Evolutionary conservation across 2,329 filamentous ascomycete genomes (phyloP).

Genomic region (Ascochyta pisi): DNA sequence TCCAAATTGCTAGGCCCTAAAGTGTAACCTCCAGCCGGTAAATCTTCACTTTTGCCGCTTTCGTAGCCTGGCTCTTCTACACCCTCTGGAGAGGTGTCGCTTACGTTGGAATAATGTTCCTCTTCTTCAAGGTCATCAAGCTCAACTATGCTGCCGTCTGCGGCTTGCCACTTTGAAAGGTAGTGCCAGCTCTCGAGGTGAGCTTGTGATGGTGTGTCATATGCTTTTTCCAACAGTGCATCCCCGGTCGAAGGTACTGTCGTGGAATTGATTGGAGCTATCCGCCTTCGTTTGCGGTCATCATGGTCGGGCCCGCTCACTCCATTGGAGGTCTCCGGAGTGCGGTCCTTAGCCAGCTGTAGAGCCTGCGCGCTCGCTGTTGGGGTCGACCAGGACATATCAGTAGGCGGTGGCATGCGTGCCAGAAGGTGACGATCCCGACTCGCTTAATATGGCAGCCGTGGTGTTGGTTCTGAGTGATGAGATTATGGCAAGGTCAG

Average conservation of each 20-base stretch:
- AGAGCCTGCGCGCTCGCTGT: neutral
- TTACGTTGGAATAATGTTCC: conserved; percentile 20
- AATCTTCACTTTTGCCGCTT: neutral
- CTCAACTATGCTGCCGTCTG: neutral
- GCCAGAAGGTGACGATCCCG: neutral
- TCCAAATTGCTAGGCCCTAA: conserved; percentile 16
- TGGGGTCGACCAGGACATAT: neutral
- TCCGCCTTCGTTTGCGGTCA: conserved; percentile 7
- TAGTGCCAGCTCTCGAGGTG: conserved; percentile 1
- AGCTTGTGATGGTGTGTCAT: neutral
- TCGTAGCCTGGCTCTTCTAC: conserved; percentile 4
- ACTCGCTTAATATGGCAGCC: neutral
- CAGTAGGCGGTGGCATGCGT: neutral
- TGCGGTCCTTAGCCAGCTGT: neutral
- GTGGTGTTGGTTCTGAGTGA: neutral
- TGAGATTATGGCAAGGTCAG: no score
- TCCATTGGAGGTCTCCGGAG: neutral
- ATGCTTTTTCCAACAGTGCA: neutral
- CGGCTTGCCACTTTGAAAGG: conserved; percentile 3
- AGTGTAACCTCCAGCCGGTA: neutral
- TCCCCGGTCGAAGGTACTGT: neutral
- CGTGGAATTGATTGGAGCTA: neutral
- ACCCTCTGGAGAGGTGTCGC: neutral
- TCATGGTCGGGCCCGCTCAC: neutral
- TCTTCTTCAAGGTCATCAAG: conserved; percentile 15